Base-by-base conservation (phyloP, 2,329 filamentous ascomycete genomes). In the Beauveria pseudobassiana region DNA sequence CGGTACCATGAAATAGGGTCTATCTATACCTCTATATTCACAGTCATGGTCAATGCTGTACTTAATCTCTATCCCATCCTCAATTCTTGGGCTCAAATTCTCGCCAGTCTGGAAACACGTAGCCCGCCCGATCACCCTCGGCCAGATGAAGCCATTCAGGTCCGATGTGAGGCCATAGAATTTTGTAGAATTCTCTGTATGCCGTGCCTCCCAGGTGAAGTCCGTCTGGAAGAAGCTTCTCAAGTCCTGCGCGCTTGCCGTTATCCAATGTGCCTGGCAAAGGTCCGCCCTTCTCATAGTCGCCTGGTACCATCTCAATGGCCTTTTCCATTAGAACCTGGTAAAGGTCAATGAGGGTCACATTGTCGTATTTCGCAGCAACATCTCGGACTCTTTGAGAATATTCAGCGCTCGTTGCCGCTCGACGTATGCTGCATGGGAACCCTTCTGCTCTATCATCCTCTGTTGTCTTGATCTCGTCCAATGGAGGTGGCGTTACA, bases 271-370 rank as follows among this genome's bases (percentile, higher is more conserved):
- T 79, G 2, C 83, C 82, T 38, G 85, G 76, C 68, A 74, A 73
- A 18, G 77, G 75, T 7, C 77, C 77, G 5, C 74, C 77, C 51
- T 73, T 75, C 50, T 83, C 76, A 59, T 86, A 80, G 69, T 86
- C 88, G 54, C 80, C 75, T 67, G 71, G 84, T 71, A 74, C 83
- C 74, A 74, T 84, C 71, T 72, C 81, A 72, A 74, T 84, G 77
- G 73, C 93, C 81, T 83, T 80, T 61, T 84, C 79, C 86, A 96
- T 90, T 68, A 97, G 82, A 0, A 85, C 85, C 64, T 84, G 82
- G 85, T 90, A 96, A 1, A 98, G 80, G 73, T 98, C 91, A 24
- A 96, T 77, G 1, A 93, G 82, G 0, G 85, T 80, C 3, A 93
- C 78, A 2, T 82, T 88, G 0, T 89, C 77, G 57, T 87, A 80